A percentile compares a stretch with the other conserved stretches of the same genome.
phyloP scores from a whole-genome alignment of 192 early-diverging fungal genomes.

The Coemansia sp. region DNA sequence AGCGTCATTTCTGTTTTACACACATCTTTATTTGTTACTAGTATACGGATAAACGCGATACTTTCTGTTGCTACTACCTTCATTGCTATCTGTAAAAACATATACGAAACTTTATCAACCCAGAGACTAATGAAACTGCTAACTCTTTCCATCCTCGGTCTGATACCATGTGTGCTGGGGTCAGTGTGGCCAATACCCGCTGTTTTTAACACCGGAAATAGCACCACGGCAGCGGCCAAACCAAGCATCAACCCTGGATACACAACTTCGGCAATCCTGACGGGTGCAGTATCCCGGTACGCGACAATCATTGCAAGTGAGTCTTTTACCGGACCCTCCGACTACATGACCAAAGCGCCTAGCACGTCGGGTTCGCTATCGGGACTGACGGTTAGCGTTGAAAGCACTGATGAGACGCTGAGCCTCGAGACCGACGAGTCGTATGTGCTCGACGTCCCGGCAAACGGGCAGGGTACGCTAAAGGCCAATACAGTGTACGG shows the following conservation, averaged over 20 bases:
- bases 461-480: constrained; percentile 53
- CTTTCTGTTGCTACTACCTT: too few relatives aligned
- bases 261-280: constrained; percentile 49
- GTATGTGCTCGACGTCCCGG: constrained; percentile 64
- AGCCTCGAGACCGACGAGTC: constrained; percentile 65
- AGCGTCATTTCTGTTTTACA: too few relatives aligned
- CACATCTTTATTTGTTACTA: not conserved
- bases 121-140: constrained; percentile 3
- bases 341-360: constrained; percentile 32
- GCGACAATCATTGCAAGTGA: constrained; percentile 44
- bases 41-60: not conserved
- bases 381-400: constrained; percentile 51
- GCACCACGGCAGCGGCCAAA: constrained; percentile 40
- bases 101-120: too few relatives aligned
- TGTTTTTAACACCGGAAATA: constrained; percentile 20
- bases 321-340: constrained; percentile 50
- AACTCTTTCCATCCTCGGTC: constrained; percentile 16
- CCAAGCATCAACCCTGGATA: constrained; percentile 40
- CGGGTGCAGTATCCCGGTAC: constrained; percentile 54
- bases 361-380: constrained; percentile 17
- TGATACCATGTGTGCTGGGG: constrained; percentile 23
- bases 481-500: constrained; percentile 62
- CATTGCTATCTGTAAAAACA: too few relatives aligned
- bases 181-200: constrained; percentile 49
- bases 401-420: constrained; percentile 46